Conservation (phyloP, 352 stramenopile species). For the Globisporangium paddicum region DNA sequence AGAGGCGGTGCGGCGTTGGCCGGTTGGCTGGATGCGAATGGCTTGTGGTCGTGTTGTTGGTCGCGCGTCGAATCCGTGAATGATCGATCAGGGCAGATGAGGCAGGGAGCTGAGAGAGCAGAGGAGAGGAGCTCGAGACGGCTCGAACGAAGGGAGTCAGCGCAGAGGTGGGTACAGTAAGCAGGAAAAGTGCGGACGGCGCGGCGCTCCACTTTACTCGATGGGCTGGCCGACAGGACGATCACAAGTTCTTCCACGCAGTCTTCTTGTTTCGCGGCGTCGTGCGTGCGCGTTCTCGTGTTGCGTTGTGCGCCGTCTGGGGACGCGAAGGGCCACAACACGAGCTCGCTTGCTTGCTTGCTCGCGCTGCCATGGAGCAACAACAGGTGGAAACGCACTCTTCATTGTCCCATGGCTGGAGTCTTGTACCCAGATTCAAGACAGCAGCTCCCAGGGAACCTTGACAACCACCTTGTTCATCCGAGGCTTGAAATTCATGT, state of each 20-base stretch:
- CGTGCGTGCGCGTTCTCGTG: neutral
- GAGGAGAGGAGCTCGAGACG: neutral
- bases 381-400: neutral
- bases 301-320: too few relatives aligned
- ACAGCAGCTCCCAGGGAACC: too few relatives aligned
- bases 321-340: neutral
- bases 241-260: neutral
- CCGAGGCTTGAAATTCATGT: too few relatives aligned
- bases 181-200: neutral
- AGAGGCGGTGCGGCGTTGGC: neutral
- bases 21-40: neutral
- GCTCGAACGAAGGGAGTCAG: neutral
- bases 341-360: neutral
- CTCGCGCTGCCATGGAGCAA: neutral
- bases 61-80: conserved; percentile 5
- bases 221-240: too few relatives aligned
- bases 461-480: neutral
- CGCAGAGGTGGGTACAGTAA: neutral
- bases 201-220: neutral
- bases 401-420: neutral
- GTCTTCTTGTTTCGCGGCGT: neutral
- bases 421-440: neutral
- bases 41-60: too few relatives aligned
- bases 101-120: conserved; percentile 2
- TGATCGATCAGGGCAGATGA: conserved; percentile 9